These are phyloP conservation scores for Aphanomyces invadans DNA, from an alignment of 352 stramenopile species.

Conservation along the genomic window DNA sequence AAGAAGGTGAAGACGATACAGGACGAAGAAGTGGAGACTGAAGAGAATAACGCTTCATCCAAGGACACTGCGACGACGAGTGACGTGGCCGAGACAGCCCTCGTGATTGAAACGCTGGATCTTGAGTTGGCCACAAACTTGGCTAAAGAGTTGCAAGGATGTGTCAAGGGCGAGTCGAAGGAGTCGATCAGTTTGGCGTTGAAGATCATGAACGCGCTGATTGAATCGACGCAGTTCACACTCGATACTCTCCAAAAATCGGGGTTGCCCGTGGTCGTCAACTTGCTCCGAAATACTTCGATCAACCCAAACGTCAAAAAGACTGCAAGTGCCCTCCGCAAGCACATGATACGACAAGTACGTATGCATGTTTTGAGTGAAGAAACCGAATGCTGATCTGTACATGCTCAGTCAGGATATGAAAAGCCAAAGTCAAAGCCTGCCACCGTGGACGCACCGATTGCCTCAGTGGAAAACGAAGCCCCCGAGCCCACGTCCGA, in stretches of 20 bases:
- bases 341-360: conserved; percentile 52
- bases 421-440: conserved; percentile 5
- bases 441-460: background rate
- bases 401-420: conserved; percentile 9
- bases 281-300: conserved; percentile 48
- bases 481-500: background rate
- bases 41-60: background rate
- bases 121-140: conserved; percentile 27
- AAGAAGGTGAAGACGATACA: no score
- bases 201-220: conserved; percentile 58
- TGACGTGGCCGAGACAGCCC: conserved; percentile 34
- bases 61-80: conserved; percentile 19
- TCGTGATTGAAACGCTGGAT: background rate
- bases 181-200: conserved; percentile 72
- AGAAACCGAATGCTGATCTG: no score
- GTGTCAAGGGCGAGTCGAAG: conserved; percentile 56
- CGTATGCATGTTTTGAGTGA: background rate
- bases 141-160: conserved; percentile 50
- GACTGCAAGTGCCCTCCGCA: conserved; percentile 66
- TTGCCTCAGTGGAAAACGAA: background rate
- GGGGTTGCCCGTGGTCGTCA: conserved; percentile 58
- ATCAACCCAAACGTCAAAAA: conserved; percentile 54
- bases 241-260: conserved; percentile 63
- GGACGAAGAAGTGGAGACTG: no score
- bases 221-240: conserved; percentile 57